A percentile compares a stretch with the other conserved stretches of the same genome.
Evolutionary conservation across 208 protist species (phyloP).

Genomic region (Wallacemonas rigidus): DNA sequence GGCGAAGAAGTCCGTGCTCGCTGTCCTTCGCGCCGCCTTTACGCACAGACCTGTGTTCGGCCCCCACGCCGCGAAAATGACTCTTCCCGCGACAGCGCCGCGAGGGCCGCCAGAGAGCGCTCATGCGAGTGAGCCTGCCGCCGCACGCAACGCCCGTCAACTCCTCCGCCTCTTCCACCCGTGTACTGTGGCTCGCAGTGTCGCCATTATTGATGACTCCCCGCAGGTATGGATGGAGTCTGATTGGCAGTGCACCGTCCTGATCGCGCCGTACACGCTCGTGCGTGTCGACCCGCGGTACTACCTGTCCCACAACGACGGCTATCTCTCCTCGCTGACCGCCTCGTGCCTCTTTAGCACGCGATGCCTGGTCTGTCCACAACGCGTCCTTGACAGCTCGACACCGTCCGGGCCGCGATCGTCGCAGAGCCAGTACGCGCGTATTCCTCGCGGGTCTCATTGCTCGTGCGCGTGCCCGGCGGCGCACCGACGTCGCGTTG

Average conservation of each 20-base stretch:
- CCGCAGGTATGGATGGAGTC: slow-evolving; percentile 67
- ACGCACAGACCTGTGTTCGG: not conserved
- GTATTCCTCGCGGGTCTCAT: slow-evolving; percentile 17
- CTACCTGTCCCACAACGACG: slow-evolving; percentile 50
- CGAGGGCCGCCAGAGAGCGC: slow-evolving; percentile 25
- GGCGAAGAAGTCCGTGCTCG: slow-evolving; percentile 13
- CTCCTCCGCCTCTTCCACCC: not conserved
- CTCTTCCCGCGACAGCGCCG: not conserved
- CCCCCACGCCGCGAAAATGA: not conserved
- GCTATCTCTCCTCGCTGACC: slow-evolving; percentile 44
- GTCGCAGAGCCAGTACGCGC: too few species aligned
- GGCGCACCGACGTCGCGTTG: slow-evolving; percentile 23
- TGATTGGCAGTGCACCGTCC: slow-evolving; percentile 72
- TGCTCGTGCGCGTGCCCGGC: slow-evolving; percentile 42
- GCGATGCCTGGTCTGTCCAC: slow-evolving; percentile 47
- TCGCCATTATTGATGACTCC: slow-evolving; percentile 76
- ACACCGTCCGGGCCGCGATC: too few species aligned
- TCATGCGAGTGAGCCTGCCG: slow-evolving; percentile 5
- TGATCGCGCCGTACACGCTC: slow-evolving; percentile 73
- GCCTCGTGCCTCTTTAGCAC: slow-evolving; percentile 53
- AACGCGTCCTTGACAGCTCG: slow-evolving; percentile 1
- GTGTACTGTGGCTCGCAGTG: slow-evolving; percentile 33
- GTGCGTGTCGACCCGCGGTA: slow-evolving; percentile 50
- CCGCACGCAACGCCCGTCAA: slow-evolving; percentile 20
- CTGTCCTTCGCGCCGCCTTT: slow-evolving; percentile 7